These are phyloP conservation scores for Oryza meyeriana DNA, from an alignment of 176 grass and related monocot genomes.

Conservation along the genomic window DNA sequence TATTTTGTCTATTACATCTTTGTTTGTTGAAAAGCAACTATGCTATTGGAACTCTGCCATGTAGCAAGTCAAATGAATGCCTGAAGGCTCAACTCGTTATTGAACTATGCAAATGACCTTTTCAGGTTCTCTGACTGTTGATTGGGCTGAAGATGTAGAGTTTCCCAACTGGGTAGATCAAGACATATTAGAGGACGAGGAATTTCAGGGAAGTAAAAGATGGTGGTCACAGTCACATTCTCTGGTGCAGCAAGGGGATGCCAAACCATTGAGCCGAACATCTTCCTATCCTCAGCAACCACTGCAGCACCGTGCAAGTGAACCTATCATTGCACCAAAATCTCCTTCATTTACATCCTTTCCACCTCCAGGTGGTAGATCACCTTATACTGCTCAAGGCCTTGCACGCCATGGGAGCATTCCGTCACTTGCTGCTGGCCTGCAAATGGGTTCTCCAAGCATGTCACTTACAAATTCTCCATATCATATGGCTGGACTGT, in stretches of 20 bases:
- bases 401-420: conserved; percentile 92
- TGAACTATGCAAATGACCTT: conserved; percentile 33
- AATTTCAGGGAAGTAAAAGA: conserved; percentile 59
- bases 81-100: neutral
- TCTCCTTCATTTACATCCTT: conserved; percentile 66
- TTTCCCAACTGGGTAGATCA: conserved; percentile 63
- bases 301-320: conserved; percentile 63
- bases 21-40: conserved; percentile 17
- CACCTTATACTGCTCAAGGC: conserved; percentile 47
- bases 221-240: conserved; percentile 58
- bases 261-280: conserved; percentile 71
- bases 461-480: conserved; percentile 52
- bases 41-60: neutral
- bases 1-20: neutral
- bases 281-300: conserved; percentile 80
- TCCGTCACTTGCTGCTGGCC: conserved; percentile 64
- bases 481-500: conserved; percentile 53
- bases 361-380: conserved; percentile 39
- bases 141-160: conserved; percentile 69
- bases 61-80: neutral
- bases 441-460: conserved; percentile 60
- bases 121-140: conserved; percentile 80
- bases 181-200: conserved; percentile 46
- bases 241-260: conserved; percentile 45
- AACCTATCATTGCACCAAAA: conserved; percentile 58